Conservation (phyloP, 176 grass and related monocot genomes). For the Dactylis glomerata region DNA sequence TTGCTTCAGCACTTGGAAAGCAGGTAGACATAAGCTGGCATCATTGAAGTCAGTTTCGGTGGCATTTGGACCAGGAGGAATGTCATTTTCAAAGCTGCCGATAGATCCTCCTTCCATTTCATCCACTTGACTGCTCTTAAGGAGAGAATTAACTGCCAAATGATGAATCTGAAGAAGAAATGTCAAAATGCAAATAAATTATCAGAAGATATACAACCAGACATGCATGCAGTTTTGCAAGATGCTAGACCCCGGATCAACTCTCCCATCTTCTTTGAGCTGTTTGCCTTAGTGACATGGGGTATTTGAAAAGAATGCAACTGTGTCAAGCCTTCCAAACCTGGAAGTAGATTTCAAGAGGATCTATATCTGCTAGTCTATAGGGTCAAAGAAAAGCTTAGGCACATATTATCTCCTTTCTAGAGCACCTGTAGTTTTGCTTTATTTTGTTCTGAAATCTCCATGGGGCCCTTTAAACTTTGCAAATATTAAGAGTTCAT, state of each 20-base stretch:
- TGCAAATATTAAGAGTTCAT: not conserved
- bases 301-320: not conserved
- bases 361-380: not conserved
- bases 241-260: not conserved
- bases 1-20: conserved; percentile 93
- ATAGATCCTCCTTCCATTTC: conserved; percentile 86
- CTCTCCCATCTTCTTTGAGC: not conserved
- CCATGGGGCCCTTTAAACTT: not conserved
- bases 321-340: not conserved
- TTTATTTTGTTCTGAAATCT: not conserved
- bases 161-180: conserved; percentile 88
- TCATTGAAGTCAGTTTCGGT: conserved; percentile 73
- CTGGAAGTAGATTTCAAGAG: not conserved
- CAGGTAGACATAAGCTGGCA: conserved; percentile 59
- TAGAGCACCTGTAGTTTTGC: not conserved
- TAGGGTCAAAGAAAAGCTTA: not conserved
- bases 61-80: conserved; percentile 39
- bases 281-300: not conserved
- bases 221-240: not conserved
- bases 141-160: conserved; percentile 89
- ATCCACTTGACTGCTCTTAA: conserved; percentile 89
- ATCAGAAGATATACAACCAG: not conserved
- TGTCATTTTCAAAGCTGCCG: conserved; percentile 52
- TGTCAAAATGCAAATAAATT: conserved; percentile 6
- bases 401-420: not conserved